phyloP scores from a whole-genome alignment of 352 stramenopile genomes.

The Pythium pyrilobum region DNA sequence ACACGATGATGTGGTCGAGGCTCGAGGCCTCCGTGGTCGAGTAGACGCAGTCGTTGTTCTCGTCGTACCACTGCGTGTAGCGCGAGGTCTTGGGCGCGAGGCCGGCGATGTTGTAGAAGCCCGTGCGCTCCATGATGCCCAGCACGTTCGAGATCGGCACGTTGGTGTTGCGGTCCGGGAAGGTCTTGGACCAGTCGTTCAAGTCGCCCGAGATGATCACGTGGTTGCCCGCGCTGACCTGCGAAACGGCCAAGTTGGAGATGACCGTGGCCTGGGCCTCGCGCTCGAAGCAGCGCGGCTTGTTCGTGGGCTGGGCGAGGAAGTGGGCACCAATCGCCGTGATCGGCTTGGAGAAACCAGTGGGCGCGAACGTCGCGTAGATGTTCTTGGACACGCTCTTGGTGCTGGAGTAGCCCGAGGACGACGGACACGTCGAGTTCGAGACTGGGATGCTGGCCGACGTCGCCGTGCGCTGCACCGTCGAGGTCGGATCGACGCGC shows the following conservation, averaged over 20 bases:
- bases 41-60: constrained; percentile 60
- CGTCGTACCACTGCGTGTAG: constrained; percentile 59
- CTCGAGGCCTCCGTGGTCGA: constrained; percentile 40
- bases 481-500: constrained; percentile 46
- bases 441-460: constrained; percentile 35
- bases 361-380: constrained; percentile 61
- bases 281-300: constrained; percentile 47
- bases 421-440: constrained; percentile 45
- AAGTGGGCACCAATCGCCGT: constrained; percentile 62
- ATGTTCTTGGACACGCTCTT: constrained; percentile 71
- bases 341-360: constrained; percentile 58
- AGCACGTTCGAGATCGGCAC: constrained; percentile 49
- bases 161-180: constrained; percentile 62
- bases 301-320: constrained; percentile 52
- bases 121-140: constrained; percentile 33
- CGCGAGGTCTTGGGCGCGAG: constrained; percentile 33
- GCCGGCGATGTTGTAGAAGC: constrained; percentile 40
- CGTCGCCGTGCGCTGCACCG: constrained; percentile 35
- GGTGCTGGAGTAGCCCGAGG: constrained; percentile 29
- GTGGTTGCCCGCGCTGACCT: constrained; percentile 40
- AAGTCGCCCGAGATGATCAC: constrained; percentile 63
- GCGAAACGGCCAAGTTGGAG: constrained; percentile 30
- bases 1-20: constrained; percentile 61
- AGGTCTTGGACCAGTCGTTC: constrained; percentile 51
- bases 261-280: constrained; percentile 61